Percentiles rank a stretch among this genome's conserved stretches.
Evolutionary conservation across 2,329 filamentous ascomycete genomes (phyloP).

Genomic region (Chalara sp.): DNA sequence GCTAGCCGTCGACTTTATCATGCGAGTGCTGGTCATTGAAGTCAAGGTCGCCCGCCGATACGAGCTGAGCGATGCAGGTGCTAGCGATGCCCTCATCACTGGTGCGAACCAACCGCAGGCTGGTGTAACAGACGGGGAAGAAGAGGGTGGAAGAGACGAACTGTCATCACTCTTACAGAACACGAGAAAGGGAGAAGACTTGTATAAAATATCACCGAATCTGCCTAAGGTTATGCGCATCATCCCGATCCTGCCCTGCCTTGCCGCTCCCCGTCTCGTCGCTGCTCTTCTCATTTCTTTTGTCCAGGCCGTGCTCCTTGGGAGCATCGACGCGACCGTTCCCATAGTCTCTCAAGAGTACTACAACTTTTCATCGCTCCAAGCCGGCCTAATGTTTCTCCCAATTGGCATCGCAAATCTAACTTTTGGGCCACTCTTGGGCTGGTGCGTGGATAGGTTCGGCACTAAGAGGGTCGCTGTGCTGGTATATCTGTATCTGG

Average conservation of each 20-base stretch:
- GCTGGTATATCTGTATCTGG: conserved; percentile 21
- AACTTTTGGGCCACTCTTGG: conserved; percentile 27
- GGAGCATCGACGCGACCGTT: conserved; percentile 32
- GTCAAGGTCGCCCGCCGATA: conserved; percentile 39
- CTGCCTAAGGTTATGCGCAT: conserved; percentile 32
- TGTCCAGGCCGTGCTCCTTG: conserved; percentile 35
- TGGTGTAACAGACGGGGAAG: not conserved
- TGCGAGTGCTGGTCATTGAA: conserved; percentile 50
- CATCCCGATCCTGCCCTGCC: conserved; percentile 41
- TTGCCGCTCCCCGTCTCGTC: conserved; percentile 33
- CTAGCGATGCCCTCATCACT: not conserved
- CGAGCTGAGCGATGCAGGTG: conserved; percentile 6
- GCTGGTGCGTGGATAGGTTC: conserved; percentile 31
- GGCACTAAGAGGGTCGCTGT: conserved; percentile 29
- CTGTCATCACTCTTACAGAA: conserved; percentile 3
- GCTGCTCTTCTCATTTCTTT: conserved; percentile 33
- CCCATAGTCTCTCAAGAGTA: conserved; percentile 30
- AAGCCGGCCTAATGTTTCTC: conserved; percentile 32
- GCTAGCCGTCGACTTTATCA: conserved; percentile 44
- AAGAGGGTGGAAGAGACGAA: conserved; percentile 10
- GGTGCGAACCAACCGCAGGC: no score
- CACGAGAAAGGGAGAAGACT: conserved; percentile 11
- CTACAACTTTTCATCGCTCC: conserved; percentile 29
- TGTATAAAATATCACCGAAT: conserved; percentile 36
- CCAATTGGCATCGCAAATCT: conserved; percentile 31